These are phyloP conservation scores for Malbranchea cinnamomea DNA, from an alignment of 2,329 filamentous ascomycete species.

Conservation along the genomic window DNA sequence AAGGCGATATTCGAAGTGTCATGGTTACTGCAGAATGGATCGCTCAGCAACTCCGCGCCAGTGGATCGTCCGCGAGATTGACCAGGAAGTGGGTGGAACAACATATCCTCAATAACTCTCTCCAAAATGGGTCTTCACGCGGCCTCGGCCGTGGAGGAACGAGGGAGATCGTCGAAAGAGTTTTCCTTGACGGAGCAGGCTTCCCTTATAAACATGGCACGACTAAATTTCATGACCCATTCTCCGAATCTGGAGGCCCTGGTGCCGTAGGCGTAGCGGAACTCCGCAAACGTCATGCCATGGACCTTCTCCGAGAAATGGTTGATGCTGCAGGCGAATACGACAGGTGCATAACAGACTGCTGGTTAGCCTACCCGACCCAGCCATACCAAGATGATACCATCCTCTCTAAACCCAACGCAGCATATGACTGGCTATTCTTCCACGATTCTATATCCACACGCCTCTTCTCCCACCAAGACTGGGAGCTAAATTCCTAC, in stretches of 20 bases:
- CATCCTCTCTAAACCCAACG: constrained; percentile 71
- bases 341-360: constrained; percentile 50
- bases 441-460: constrained; percentile 79
- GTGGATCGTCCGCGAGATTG: constrained; percentile 28
- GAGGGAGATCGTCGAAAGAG: constrained; percentile 50
- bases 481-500: constrained; percentile 85
- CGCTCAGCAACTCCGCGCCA: constrained; percentile 41
- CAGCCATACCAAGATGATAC: constrained; percentile 89
- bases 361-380: constrained; percentile 73
- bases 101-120: constrained; percentile 37
- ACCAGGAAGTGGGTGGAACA: constrained; percentile 47
- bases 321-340: constrained; percentile 47
- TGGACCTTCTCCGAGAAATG: constrained; percentile 44
- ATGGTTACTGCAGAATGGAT: constrained; percentile 53
- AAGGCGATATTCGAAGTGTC: constrained; percentile 47
- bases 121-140: constrained; percentile 40
- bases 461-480: constrained; percentile 66
- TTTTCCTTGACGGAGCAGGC: constrained; percentile 50
- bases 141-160: constrained; percentile 48
- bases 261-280: constrained; percentile 48
- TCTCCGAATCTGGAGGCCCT: constrained; percentile 17
- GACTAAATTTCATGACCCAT: constrained; percentile 23
- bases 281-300: constrained; percentile 43
- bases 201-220: constrained; percentile 34
- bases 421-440: constrained; percentile 85